Percentiles rank a stretch among this genome's conserved stretches.
These are phyloP conservation scores for Pseudozyma thailandica DNA, from an alignment of 1,284 basidiomycete genomes.

Conservation along the genomic window DNA sequence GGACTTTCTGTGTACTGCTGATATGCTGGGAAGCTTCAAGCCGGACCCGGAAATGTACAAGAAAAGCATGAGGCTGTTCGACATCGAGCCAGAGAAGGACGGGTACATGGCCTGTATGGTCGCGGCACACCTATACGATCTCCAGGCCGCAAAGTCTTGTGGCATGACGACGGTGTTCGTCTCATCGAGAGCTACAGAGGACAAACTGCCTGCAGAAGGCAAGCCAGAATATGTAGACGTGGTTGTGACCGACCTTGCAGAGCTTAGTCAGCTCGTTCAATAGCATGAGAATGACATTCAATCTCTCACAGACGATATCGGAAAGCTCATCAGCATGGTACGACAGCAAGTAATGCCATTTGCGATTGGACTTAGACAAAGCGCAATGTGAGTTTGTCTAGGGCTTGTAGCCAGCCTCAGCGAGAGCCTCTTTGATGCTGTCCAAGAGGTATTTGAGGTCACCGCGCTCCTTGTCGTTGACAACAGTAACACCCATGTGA, in stretches of 20 bases:
- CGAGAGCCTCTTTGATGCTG: slow-evolving; percentile 74
- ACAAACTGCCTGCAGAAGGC: slow-evolving; percentile 18
- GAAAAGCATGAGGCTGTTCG: slow-evolving; percentile 19
- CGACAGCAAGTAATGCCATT: neutral
- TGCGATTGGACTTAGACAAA: neutral
- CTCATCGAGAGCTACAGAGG: slow-evolving; percentile 28
- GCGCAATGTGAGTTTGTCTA: neutral
- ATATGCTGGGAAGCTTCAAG: slow-evolving; percentile 32
- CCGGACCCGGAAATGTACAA: slow-evolving; percentile 30
- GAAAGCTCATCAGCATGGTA: too few species aligned
- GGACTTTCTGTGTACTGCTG: slow-evolving; percentile 38
- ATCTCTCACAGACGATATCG: neutral
- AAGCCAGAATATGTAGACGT: slow-evolving; percentile 37
- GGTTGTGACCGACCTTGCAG: slow-evolving; percentile 22
- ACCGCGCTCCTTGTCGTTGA: slow-evolving; percentile 71
- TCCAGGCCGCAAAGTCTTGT: slow-evolving; percentile 32
- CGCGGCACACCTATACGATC: slow-evolving; percentile 38
- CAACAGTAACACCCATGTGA: slow-evolving; percentile 89
- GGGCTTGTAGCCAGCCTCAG: slow-evolving; percentile 70
- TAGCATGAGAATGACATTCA: neutral
- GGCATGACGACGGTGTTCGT: slow-evolving; percentile 43
- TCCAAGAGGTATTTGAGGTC: slow-evolving; percentile 82
- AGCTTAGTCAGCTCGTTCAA: slow-evolving; percentile 18
- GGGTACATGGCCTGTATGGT: slow-evolving; percentile 24
- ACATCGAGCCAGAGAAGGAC: slow-evolving; percentile 15